These are phyloP conservation scores for Linnemannia zychae DNA, from an alignment of 192 early-diverging fungal species.

Conservation along the genomic window DNA sequence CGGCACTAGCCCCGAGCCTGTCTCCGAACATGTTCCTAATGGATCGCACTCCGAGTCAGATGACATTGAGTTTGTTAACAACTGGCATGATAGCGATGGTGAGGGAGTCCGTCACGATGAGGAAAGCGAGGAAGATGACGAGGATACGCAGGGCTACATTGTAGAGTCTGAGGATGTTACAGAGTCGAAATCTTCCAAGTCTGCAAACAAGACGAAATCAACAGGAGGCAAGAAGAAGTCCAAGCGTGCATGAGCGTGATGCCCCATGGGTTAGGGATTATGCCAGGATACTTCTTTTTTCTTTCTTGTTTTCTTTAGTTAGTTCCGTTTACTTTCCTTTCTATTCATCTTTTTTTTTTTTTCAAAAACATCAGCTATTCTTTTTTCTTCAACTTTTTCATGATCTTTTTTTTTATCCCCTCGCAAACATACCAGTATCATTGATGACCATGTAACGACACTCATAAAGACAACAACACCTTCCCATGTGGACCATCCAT, in stretches of 20 bases:
- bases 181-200: background rate
- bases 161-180: conserved; percentile 5
- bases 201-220: conserved; percentile 9
- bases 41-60: conserved; percentile 22
- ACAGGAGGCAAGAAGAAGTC: conserved; percentile 16
- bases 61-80: conserved; percentile 50
- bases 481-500: background rate
- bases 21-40: background rate
- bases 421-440: background rate
- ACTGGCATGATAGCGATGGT: conserved; percentile 53
- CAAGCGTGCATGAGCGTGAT: conserved; percentile 21
- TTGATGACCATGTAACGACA: background rate
- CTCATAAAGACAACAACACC: background rate
- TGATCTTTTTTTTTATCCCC: background rate
- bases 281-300: background rate
- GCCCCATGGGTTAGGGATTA: background rate
- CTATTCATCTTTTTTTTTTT: background rate
- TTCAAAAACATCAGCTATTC: background rate
- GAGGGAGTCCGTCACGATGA: conserved; percentile 25
- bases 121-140: conserved; percentile 14
- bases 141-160: conserved; percentile 21
- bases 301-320: background rate
- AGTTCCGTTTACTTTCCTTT: background rate
- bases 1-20: conserved; percentile 11
- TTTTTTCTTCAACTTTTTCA: background rate